Base-by-base conservation (phyloP, 2,329 filamentous ascomycete genomes). In the Nothomitra cinnamomea region DNA sequence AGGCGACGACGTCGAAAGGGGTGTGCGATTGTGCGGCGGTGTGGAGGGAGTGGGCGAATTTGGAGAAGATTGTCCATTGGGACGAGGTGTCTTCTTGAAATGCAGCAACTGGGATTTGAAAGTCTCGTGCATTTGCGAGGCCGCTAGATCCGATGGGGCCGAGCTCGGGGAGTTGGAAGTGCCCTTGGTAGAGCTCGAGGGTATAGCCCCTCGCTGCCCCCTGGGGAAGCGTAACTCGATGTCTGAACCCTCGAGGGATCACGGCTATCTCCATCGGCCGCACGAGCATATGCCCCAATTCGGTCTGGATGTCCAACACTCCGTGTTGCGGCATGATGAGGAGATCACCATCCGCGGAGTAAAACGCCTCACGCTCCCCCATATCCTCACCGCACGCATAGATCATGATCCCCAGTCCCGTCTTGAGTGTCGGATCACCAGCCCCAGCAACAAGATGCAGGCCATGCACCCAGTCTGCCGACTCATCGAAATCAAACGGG, bases 371-470 rank as follows among this genome's bases (percentile, higher is more conserved):
- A 40, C 77, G 76, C n/a, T 73, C 69, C 50, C 73, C 72, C 88
- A 95, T 94, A 62, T 82, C 80, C 64, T 78, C 82, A 19, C 85
- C 85, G 0, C 83, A 85, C 1, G 84, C 82, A 63, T 86, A 94
- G 54, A 92, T 78, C 65, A 85, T 82, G 56, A 92, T 87, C 21
- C 85, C 87, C 42, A 94, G 61, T 0, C 88, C 88, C 17, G 77
- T 72, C 68, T 94, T 94, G 65, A 83, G 75, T 0, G 82, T 83
- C 0, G 86, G 81, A 60, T 92, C 84, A 15, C 88, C 88, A 0
- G 86, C 79, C 2, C 86, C 86, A 1, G 85, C 86, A 10, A 94
- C 73, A 19, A 89, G 73, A 56, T 83, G 79, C 58, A 90, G 67
- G 54, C 76, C 76, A 60, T 82, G 77, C 21, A 83, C 78, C 79